Conservation (phyloP, 768 basidiomycete species). For the Amanita rubescens region DNA sequence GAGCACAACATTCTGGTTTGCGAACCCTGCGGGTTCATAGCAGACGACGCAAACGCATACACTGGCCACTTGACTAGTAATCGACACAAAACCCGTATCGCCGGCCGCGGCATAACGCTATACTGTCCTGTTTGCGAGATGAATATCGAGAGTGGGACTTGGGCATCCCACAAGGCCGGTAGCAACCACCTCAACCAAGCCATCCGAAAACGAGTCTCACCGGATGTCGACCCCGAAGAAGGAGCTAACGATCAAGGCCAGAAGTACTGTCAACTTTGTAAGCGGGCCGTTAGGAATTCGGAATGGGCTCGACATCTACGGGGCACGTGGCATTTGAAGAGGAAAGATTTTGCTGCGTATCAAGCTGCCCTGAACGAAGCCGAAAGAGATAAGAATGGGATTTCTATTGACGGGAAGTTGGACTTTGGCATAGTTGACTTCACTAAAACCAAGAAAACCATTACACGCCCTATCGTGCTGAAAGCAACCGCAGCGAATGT, state of each 20-base stretch:
- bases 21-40: slow-evolving; percentile 30
- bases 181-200: slow-evolving; percentile 13
- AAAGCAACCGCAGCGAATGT: slow-evolving; percentile 24
- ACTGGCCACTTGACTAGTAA: slow-evolving; percentile 22
- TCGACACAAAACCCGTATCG: slow-evolving; percentile 22
- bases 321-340: slow-evolving; percentile 24
- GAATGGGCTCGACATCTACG: slow-evolving; percentile 29
- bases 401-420: slow-evolving; percentile 34
- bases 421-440: slow-evolving; percentile 49
- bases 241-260: slow-evolving; percentile 10
- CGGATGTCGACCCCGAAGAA: slow-evolving; percentile 25
- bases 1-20: slow-evolving; percentile 32
- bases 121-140: slow-evolving; percentile 4
- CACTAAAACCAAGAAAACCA: slow-evolving; percentile 19
- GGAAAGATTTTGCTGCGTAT: slow-evolving; percentile 31
- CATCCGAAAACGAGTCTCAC: slow-evolving; percentile 14
- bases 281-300: slow-evolving; percentile 12
- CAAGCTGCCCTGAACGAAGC: slow-evolving; percentile 41
- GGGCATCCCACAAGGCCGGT: background rate
- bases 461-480: slow-evolving; percentile 7
- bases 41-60: slow-evolving; percentile 15
- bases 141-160: background rate
- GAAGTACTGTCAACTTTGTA: slow-evolving; percentile 24
- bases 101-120: slow-evolving; percentile 22
- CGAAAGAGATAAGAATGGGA: slow-evolving; percentile 47